These are phyloP conservation scores for Hemerocallis citrina DNA, from an alignment of 106 monocot genomes.

Conservation along the genomic window DNA sequence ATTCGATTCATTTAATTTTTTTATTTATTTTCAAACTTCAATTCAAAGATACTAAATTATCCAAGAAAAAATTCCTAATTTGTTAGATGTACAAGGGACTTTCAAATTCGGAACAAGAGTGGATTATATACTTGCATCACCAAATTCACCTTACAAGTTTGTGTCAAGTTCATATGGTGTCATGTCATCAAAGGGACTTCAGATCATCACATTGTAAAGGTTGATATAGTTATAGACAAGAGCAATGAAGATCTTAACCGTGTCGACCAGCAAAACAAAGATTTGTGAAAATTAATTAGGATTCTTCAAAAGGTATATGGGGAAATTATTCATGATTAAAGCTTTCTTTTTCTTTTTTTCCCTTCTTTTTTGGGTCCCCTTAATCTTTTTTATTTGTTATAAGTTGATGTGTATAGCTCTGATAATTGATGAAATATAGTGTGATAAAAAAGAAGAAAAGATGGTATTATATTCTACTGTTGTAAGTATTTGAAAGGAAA, in stretches of 20 bases:
- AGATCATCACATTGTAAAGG: slow-evolving; percentile 75
- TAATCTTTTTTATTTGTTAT: no score
- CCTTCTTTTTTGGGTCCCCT: no score
- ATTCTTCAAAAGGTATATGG: slow-evolving; percentile 45
- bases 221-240: slow-evolving; percentile 36
- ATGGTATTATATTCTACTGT: no score
- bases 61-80: no score
- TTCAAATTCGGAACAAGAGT: slow-evolving; percentile 82
- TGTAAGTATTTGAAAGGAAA: no score
- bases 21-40: no score
- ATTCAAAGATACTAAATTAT: no score
- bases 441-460: no score
- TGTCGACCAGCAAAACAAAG: slow-evolving; percentile 16
- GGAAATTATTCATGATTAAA: slow-evolving; percentile 10
- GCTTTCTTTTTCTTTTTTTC: no score
- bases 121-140: slow-evolving; percentile 73
- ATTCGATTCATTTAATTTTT: no score
- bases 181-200: slow-evolving; percentile 72
- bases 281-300: slow-evolving; percentile 35
- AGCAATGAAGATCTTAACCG: background rate
- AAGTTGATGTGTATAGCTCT: no score
- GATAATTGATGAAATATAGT: no score
- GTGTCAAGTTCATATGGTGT: slow-evolving; percentile 72
- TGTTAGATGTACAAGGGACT: slow-evolving; percentile 87
- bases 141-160: slow-evolving; percentile 57